phyloP scores from a whole-genome alignment of 1,139 yeast genomes.

The Meyerozyma guilliermondii region DNA sequence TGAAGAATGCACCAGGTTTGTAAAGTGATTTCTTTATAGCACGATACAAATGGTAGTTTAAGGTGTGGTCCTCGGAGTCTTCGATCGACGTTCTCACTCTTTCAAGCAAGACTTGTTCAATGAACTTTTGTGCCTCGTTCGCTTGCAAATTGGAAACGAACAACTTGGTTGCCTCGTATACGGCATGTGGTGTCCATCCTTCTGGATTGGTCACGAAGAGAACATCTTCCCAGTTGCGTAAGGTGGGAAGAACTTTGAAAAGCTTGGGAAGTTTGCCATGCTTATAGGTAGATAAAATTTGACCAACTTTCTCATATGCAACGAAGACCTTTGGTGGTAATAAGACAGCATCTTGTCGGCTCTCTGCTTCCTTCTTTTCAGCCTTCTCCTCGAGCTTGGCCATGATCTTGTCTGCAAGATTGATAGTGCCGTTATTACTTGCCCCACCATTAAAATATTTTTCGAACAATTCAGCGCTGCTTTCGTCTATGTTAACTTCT shows the following conservation, averaged over 20 bases:
- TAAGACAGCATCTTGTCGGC: constrained; percentile 50
- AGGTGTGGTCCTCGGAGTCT: constrained; percentile 61
- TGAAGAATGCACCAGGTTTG: constrained; percentile 96
- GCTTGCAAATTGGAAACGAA: constrained; percentile 89
- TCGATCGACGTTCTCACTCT: constrained; percentile 82
- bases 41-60: constrained; percentile 88
- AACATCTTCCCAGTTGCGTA: constrained; percentile 94
- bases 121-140: constrained; percentile 81
- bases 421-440: constrained; percentile 43
- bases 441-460: constrained; percentile 44
- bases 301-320: constrained; percentile 90
- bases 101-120: constrained; percentile 70
- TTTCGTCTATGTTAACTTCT: constrained; percentile 59
- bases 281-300: constrained; percentile 81
- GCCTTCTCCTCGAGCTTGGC: constrained; percentile 81
- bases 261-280: constrained; percentile 95
- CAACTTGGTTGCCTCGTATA: constrained; percentile 89
- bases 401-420: constrained; percentile 87
- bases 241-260: constrained; percentile 88
- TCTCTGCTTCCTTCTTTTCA: constrained; percentile 21
- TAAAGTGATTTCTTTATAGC: constrained; percentile 88
- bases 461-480: constrained; percentile 48
- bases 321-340: constrained; percentile 94
- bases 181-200: constrained; percentile 94
- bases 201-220: constrained; percentile 89